Evolutionary conservation across 768 basidiomycete species (phyloP).

Genomic region (Hygrophorus pudorinus): DNA sequence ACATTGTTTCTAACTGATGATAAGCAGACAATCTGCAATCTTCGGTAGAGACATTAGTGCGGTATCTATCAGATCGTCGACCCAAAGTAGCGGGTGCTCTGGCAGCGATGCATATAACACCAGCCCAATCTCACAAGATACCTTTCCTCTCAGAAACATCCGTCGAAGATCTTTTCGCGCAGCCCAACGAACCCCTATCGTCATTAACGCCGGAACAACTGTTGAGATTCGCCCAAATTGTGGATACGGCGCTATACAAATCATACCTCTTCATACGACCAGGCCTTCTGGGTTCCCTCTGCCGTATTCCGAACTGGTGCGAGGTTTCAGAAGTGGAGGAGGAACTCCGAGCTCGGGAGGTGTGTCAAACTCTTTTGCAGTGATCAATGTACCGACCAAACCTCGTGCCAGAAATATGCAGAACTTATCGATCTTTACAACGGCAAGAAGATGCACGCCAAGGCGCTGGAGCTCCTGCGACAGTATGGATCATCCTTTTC

Average conservation of each 20-base stretch:
- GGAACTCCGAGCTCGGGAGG: constrained; percentile 70
- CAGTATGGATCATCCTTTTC: constrained; percentile 44
- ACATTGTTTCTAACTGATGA: too few relatives aligned
- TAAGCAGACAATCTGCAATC: constrained; percentile 52
- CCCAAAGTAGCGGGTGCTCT: constrained; percentile 80
- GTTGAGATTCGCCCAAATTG: constrained; percentile 82
- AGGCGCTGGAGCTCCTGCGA: constrained; percentile 75
- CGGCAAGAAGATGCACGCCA: constrained; percentile 90
- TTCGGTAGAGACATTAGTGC: constrained; percentile 80
- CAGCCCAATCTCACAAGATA: constrained; percentile 57
- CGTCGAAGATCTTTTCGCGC: constrained; percentile 60
- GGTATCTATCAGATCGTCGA: constrained; percentile 83
- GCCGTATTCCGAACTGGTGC: constrained; percentile 93
- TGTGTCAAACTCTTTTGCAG: constrained; percentile 21
- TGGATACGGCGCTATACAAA: constrained; percentile 93
- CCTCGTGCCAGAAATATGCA: constrained; percentile 60
- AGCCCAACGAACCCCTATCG: constrained; percentile 68
- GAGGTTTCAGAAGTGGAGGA: constrained; percentile 93
- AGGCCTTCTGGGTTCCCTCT: constrained; percentile 72
- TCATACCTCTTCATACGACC: constrained; percentile 80
- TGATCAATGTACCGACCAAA: constrained; percentile 2
- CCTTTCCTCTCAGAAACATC: constrained; percentile 65
- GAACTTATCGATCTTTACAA: constrained; percentile 89
- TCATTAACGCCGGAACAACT: constrained; percentile 76
- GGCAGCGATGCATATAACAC: constrained; percentile 54